Conservation (phyloP, 2,329 filamentous ascomycete genomes). For the Escovopsis weberi region DNA sequence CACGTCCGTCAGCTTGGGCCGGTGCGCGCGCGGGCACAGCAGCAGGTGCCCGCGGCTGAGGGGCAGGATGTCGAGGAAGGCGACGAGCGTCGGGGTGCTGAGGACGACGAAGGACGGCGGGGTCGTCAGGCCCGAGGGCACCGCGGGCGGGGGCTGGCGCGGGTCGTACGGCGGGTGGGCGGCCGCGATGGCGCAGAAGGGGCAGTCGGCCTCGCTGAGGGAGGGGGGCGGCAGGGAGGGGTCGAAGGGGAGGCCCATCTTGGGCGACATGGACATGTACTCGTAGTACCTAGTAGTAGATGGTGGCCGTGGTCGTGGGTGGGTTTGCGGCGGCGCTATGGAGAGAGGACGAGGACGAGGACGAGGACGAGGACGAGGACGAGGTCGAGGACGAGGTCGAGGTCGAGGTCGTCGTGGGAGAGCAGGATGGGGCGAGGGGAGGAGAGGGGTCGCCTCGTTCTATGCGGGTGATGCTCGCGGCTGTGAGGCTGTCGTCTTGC, state of each 20-base stretch:
- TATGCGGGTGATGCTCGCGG: neutral
- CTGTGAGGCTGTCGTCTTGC: no score
- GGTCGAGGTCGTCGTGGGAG: no score
- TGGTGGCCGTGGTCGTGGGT: neutral
- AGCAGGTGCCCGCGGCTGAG: constrained; percentile 73
- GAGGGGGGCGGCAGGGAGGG: constrained; percentile 16
- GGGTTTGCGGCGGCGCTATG: no score
- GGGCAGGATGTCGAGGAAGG: constrained; percentile 89
- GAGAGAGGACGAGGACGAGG: no score
- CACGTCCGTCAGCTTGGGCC: constrained; percentile 62
- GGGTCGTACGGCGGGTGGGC: constrained; percentile 35
- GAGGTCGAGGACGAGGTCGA: no score
- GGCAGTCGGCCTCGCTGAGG: constrained; percentile 28
- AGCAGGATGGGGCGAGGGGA: no score
- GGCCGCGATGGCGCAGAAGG: constrained; percentile 46
- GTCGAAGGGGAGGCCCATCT: constrained; percentile 19
- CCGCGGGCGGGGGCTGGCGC: constrained; percentile 23
- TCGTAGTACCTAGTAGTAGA: neutral
- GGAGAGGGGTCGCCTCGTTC: no score
- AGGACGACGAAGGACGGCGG: constrained; percentile 53
- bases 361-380: no score
- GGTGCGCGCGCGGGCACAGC: constrained; percentile 63
- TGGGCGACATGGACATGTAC: neutral
- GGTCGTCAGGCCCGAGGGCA: constrained; percentile 19
- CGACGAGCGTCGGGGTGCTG: constrained; percentile 61